A percentile compares a stretch with the other conserved stretches of the same genome.
Conservation (phyloP, 441 rosid genomes). For the Euphorbia corollata region DNA sequence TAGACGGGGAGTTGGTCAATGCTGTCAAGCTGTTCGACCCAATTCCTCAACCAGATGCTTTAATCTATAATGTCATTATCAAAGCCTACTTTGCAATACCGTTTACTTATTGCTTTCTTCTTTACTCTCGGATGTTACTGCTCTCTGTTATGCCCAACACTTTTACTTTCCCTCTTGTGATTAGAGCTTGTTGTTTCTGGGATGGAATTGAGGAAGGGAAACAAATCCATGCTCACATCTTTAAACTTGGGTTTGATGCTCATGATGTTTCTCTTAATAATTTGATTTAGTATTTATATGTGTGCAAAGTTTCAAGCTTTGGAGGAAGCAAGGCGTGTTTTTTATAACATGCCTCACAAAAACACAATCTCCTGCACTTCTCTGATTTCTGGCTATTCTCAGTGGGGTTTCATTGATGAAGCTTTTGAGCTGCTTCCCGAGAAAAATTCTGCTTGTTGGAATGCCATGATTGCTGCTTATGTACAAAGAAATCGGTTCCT, state of each 20-base stretch:
- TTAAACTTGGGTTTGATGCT: slow-evolving; percentile 33
- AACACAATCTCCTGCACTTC: slow-evolving; percentile 32
- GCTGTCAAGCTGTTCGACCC: slow-evolving; percentile 32
- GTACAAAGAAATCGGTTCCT: slow-evolving; percentile 21
- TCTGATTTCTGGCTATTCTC: slow-evolving; percentile 34
- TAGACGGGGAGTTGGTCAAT: slow-evolving; percentile 24
- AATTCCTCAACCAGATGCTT: slow-evolving; percentile 34
- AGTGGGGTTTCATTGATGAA: slow-evolving; percentile 23
- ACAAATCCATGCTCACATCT: slow-evolving; percentile 44
- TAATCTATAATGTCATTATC: slow-evolving; percentile 34
- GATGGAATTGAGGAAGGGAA: slow-evolving; percentile 26
- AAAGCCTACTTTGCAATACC: slow-evolving; percentile 24
- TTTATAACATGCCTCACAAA: slow-evolving; percentile 25
- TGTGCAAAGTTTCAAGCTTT: slow-evolving; percentile 25
- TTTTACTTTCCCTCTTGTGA: slow-evolving; percentile 38
- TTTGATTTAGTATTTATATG: slow-evolving; percentile 33
- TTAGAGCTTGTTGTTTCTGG: slow-evolving; percentile 28
- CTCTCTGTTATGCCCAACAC: slow-evolving; percentile 28
- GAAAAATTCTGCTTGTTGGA: slow-evolving; percentile 32
- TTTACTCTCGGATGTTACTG: slow-evolving; percentile 34
- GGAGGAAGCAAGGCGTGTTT: slow-evolving; percentile 26
- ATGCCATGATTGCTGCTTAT: slow-evolving; percentile 32
- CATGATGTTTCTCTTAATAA: slow-evolving; percentile 30
- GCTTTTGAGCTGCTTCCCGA: slow-evolving; percentile 30
- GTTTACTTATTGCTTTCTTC: slow-evolving; percentile 22